Evolutionary conservation across 306 rosid genomes (phyloP).

Genomic region (Quercus aquifolioides): DNA sequence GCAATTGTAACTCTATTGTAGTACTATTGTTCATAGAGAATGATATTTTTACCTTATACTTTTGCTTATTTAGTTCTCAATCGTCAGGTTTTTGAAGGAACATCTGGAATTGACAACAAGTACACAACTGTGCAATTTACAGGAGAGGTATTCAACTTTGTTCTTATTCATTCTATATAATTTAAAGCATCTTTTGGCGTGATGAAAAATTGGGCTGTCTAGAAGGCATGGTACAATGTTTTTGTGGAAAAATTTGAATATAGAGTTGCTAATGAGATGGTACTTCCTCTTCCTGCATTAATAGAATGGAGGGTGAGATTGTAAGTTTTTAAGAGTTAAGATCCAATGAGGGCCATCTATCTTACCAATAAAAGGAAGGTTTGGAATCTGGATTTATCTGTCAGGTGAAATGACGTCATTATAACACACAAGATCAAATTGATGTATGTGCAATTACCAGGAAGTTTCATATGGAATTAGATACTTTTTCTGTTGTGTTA

Average conservation of each 20-base stretch:
- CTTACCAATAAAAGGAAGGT: no score
- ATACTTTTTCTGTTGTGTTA: not conserved
- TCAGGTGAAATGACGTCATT: not conserved
- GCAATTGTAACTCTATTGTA: conserved; percentile 3
- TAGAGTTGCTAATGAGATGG: no score
- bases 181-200: not conserved
- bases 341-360: no score
- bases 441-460: not conserved
- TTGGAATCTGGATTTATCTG: not conserved
- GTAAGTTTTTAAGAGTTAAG: no score
- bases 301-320: no score
- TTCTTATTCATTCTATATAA: conserved; percentile 12
- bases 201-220: not conserved
- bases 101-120: conserved; percentile 98
- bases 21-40: conserved; percentile 10
- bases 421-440: not conserved
- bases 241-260: not conserved
- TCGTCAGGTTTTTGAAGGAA: conserved; percentile 94
- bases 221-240: not conserved
- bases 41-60: conserved; percentile 1
- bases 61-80: conserved; percentile 9
- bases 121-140: conserved; percentile 97
- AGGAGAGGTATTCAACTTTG: conserved; percentile 73
- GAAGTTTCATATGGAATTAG: not conserved
- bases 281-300: no score